Conservation (phyloP, 176 grass and related monocot genomes). For the Triticum aestivum region DNA sequence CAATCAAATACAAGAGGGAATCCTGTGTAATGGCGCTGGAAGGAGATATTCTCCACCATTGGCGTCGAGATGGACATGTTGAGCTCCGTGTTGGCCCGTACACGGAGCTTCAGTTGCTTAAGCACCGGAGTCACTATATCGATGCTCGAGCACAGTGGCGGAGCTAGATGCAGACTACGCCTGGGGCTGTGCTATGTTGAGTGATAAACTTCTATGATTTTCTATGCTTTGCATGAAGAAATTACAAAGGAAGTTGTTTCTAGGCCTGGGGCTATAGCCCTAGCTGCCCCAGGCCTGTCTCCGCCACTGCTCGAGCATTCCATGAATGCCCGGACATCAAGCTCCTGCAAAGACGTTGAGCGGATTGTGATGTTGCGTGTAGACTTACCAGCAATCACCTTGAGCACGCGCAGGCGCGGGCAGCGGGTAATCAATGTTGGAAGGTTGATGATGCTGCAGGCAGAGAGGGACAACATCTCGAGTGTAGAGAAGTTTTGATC, state of each 20-base stretch:
- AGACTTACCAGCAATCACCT: not conserved
- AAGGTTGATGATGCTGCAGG: not conserved
- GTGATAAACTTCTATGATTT: no score
- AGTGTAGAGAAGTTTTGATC: not conserved
- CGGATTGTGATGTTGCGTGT: not conserved
- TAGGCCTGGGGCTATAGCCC: no score
- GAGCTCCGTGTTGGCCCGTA: not conserved
- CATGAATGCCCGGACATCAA: not conserved
- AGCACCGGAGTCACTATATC: not conserved
- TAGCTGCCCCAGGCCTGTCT: no score
- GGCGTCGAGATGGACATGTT: no score
- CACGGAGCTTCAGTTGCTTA: not conserved
- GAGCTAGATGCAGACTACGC: no score
- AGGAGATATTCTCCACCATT: no score
- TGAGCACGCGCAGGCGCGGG: not conserved
- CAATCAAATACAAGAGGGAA: no score
- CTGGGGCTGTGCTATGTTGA: no score
- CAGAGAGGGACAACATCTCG: not conserved
- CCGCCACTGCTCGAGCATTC: not conserved
- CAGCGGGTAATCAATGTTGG: not conserved
- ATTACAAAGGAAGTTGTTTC: no score
- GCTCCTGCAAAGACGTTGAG: not conserved
- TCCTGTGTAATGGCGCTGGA: no score
- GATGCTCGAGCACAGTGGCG: not conserved
- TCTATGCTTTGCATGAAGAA: no score